phyloP scores from a whole-genome alignment of 1,284 basidiomycete genomes.

The Cutaneotrichosporon sp. region DNA sequence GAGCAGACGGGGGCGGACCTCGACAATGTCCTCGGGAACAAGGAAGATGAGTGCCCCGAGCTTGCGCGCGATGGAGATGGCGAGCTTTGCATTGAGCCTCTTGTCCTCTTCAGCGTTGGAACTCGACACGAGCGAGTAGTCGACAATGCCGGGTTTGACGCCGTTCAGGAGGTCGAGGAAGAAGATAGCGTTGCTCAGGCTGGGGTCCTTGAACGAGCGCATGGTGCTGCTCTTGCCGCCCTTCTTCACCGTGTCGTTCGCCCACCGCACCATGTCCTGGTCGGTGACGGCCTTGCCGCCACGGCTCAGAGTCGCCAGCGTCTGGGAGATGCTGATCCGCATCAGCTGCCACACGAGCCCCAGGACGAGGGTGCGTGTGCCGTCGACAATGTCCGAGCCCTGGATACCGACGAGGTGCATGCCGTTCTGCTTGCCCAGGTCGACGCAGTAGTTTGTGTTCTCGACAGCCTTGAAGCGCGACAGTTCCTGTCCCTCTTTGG shows the following conservation, averaged over 20 bases:
- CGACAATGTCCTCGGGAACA: slow-evolving; percentile 90
- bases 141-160: slow-evolving; percentile 89
- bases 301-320: slow-evolving; percentile 71
- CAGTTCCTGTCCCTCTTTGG: slow-evolving; percentile 77
- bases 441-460: slow-evolving; percentile 95
- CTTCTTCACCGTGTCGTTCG: slow-evolving; percentile 81
- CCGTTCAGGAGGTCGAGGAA: slow-evolving; percentile 90
- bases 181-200: slow-evolving; percentile 85
- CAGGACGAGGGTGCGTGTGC: slow-evolving; percentile 80
- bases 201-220: slow-evolving; percentile 90
- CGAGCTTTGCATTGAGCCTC: slow-evolving; percentile 90
- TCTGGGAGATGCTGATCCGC: slow-evolving; percentile 84
- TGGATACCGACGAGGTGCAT: slow-evolving; percentile 98
- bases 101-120: slow-evolving; percentile 64
- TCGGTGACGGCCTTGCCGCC: slow-evolving; percentile 77
- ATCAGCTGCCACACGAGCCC: slow-evolving; percentile 98
- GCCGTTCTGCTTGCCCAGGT: slow-evolving; percentile 83
- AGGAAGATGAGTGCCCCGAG: slow-evolving; percentile 95
- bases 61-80: slow-evolving; percentile 96
- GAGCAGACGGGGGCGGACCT: slow-evolving; percentile 71
- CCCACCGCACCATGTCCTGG: slow-evolving; percentile 92
- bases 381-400: slow-evolving; percentile 94
- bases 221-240: slow-evolving; percentile 63
- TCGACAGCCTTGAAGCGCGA: slow-evolving; percentile 96
- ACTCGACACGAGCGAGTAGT: slow-evolving; percentile 70